phyloP scores from a whole-genome alignment of 306 rosid genomes.

The Quercus parvula region DNA sequence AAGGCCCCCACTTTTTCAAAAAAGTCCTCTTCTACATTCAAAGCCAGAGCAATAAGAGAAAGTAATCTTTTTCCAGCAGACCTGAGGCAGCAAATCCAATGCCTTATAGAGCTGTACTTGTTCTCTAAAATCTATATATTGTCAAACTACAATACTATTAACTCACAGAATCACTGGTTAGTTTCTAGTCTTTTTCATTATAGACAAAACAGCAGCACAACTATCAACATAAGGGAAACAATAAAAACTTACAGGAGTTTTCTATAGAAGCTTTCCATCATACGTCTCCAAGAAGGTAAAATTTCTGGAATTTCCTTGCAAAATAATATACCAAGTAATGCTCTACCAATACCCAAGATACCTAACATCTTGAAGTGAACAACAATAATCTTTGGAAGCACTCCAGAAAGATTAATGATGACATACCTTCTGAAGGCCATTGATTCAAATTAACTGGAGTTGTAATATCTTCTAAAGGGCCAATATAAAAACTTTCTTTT shows the following conservation, averaged over 20 bases:
- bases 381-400: not conserved
- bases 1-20: conserved; percentile 61
- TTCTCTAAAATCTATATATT: not conserved
- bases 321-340: not conserved
- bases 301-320: conserved; percentile 44
- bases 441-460: conserved; percentile 46
- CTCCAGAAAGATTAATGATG: not conserved
- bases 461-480: conserved; percentile 48
- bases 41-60: conserved; percentile 65
- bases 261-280: conserved; percentile 52
- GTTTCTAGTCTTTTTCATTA: not conserved
- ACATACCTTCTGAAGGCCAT: conserved; percentile 79
- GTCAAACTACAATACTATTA: not conserved
- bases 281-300: conserved; percentile 66
- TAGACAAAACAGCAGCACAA: not conserved
- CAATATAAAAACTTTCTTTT: conserved; percentile 72
- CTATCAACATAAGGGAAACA: not conserved
- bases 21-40: conserved; percentile 59
- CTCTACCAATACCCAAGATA: not conserved
- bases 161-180: not conserved
- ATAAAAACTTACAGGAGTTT: conserved; percentile 57
- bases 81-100: conserved; percentile 34
- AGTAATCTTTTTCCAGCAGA: conserved; percentile 52
- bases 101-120: not conserved
- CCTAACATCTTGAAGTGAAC: not conserved